phyloP scores from a whole-genome alignment of 1,284 basidiomycete genomes.

The Polyporus tsugae region DNA sequence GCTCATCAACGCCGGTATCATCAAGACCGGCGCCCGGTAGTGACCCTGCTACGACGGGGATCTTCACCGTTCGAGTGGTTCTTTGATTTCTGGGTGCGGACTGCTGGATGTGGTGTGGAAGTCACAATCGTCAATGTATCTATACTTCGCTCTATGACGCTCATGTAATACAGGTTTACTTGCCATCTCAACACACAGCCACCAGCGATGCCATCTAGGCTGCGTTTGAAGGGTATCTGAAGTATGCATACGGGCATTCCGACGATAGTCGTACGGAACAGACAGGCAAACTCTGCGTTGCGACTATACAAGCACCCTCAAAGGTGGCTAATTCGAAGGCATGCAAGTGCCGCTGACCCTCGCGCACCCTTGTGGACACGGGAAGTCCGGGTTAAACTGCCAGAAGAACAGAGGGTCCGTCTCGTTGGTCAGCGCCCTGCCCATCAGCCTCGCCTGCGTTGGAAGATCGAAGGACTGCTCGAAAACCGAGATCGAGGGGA shows the following conservation, averaged over 20 bases:
- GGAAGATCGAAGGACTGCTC: conserved; percentile 27
- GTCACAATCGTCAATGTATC: conserved; percentile 35
- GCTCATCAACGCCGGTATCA: conserved; percentile 93
- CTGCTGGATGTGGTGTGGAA: conserved; percentile 28
- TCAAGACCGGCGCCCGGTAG: conserved; percentile 69
- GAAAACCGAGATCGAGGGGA: conserved; percentile 27
- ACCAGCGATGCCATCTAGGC: neutral
- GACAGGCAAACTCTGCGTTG: neutral
- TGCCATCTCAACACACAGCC: neutral
- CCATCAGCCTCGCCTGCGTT: conserved; percentile 15
- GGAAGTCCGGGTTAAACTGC: conserved; percentile 26
- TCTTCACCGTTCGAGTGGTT: conserved; percentile 6
- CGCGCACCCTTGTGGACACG: conserved; percentile 27
- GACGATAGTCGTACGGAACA: too few species aligned
- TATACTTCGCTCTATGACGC: conserved; percentile 25
- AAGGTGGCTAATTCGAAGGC: neutral
- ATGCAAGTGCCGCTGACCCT: conserved; percentile 2
- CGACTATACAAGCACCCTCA: neutral
- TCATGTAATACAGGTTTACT: conserved; percentile 29
- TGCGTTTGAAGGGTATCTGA: neutral
- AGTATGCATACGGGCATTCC: too few species aligned
- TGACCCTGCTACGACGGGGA: conserved; percentile 3
- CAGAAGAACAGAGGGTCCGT: conserved; percentile 30
- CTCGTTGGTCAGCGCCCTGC: conserved; percentile 25
- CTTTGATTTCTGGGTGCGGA: conserved; percentile 25